Conservation (phyloP, 2,329 filamentous ascomycete species). For the Xylariales sp. region DNA sequence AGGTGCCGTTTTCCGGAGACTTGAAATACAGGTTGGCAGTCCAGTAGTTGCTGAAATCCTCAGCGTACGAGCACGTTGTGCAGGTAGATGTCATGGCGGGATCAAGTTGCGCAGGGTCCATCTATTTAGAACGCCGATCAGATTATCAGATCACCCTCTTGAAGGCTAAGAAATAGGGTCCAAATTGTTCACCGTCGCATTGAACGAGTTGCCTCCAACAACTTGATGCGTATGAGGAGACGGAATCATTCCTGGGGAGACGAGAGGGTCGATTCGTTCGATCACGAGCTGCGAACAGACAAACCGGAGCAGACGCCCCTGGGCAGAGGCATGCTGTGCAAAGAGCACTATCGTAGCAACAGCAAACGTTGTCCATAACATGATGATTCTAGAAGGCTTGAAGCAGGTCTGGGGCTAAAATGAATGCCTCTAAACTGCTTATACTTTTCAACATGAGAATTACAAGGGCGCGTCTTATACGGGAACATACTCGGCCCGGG, state of each 20-base stretch:
- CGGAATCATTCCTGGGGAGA: slow-evolving; percentile 39
- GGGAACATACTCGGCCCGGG: slow-evolving; percentile 24
- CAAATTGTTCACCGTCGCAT: slow-evolving; percentile 38
- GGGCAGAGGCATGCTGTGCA: slow-evolving; percentile 38
- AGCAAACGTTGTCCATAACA: slow-evolving; percentile 37
- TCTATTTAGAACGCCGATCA: slow-evolving; percentile 30
- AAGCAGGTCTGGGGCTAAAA: background rate
- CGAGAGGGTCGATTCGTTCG: slow-evolving; percentile 43
- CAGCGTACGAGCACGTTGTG: slow-evolving; percentile 52
- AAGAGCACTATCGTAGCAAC: slow-evolving; percentile 34
- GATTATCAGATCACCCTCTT: slow-evolving; percentile 16
- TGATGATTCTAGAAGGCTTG: slow-evolving; percentile 21
- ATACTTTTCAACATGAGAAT: slow-evolving; percentile 15
- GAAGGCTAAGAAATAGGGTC: slow-evolving; percentile 6
- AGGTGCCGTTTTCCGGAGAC: slow-evolving; percentile 49
- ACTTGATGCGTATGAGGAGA: slow-evolving; percentile 43
- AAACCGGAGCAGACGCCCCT: slow-evolving; percentile 42
- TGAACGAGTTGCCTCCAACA: slow-evolving; percentile 44
- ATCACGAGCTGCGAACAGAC: slow-evolving; percentile 43
- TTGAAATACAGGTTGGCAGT: slow-evolving; percentile 51
- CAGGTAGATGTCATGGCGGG: slow-evolving; percentile 47
- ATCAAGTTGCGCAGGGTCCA: slow-evolving; percentile 40
- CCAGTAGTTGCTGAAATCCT: slow-evolving; percentile 53
- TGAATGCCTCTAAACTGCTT: slow-evolving; percentile 7
- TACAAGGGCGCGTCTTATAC: slow-evolving; percentile 22